Evolutionary conservation across 345 rosid genomes (phyloP), one percentile per base, ranked within the genome.

Genomic region (Mercurialis annua): DNA sequence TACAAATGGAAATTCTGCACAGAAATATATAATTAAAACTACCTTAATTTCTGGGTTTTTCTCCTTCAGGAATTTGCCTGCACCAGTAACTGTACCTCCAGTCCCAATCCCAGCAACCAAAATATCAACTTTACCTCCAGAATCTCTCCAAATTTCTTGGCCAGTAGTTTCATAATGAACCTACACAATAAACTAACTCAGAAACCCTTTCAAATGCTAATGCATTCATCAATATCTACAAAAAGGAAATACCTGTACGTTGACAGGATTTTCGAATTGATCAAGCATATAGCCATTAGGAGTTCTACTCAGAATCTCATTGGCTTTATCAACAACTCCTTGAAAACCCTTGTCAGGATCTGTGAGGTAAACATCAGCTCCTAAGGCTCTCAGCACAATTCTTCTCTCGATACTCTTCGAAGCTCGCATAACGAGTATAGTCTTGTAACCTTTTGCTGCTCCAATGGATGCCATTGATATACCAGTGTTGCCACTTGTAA

Each of bases 151-250:
- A 30, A 73, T 73, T 57, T 73, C 76, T 10, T 67, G 76, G 16
- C 76, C 71, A 12, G 76, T 73, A 63, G 76, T 59, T 73, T 73
- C 71, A 66, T 73, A 72, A 54, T 66, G 76, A 60, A 51, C 59
- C 66, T 69, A 17, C 42, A 26, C 0, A 40, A 36, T 48, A 64
- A 69, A 27, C 18, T 36, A 4, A 60, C 36, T 50, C 27, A 11
- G 23, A 34, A 33, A 55, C 24, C 20, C 10, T 50, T 38, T 51
- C 2, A 10, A 15, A 15, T 6, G 50, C 18, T 34, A 29, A 59
- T n/a, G 6, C 4, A 1, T 29, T 34, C 15, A 47, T 9, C 16
- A 14, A 30, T 8, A 29, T 16, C 1, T 20, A 16, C 3, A 26
- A 10, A 50, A 31, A 53, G 3, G n/a, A n/a, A 30, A 23, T 21